Evolutionary conservation across 352 stramenopile genomes (phyloP).

Genomic region (Globisporangium sylvaticum): DNA sequence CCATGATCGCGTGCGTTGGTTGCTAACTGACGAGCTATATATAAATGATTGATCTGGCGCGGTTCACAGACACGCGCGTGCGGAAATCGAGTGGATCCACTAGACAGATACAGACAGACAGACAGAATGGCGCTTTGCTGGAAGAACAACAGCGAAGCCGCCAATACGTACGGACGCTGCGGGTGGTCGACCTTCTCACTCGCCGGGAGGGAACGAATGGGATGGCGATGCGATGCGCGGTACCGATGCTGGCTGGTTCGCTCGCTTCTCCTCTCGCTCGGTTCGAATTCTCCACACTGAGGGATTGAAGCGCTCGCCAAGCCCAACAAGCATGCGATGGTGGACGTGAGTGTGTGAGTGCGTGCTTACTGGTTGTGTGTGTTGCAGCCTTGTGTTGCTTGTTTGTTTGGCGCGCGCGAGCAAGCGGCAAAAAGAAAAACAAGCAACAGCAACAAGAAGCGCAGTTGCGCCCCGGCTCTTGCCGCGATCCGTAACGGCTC

Average conservation of each 20-base stretch:
- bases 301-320: background rate
- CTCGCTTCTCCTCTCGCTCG: background rate
- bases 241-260: background rate
- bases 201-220: background rate
- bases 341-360: background rate
- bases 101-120: background rate
- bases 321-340: background rate
- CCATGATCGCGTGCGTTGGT: conserved; percentile 2
- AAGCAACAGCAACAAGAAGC: background rate
- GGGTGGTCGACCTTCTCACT: background rate
- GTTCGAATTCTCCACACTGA: conserved; percentile 5
- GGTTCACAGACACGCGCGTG: background rate
- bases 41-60: background rate
- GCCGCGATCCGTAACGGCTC: background rate
- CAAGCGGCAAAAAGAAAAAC: background rate
- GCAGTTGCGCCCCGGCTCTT: background rate
- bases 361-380: background rate
- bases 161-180: background rate
- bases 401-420: background rate
- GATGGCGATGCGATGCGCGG: background rate
- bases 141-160: background rate
- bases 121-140: background rate
- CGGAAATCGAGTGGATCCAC: background rate
- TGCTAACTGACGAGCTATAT: background rate
- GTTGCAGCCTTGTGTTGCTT: background rate